Percentiles rank a stretch among this genome's conserved stretches.
These are phyloP conservation scores for Globisporangium cederbergense DNA, from an alignment of 352 stramenopile genomes.

Conservation along the genomic window DNA sequence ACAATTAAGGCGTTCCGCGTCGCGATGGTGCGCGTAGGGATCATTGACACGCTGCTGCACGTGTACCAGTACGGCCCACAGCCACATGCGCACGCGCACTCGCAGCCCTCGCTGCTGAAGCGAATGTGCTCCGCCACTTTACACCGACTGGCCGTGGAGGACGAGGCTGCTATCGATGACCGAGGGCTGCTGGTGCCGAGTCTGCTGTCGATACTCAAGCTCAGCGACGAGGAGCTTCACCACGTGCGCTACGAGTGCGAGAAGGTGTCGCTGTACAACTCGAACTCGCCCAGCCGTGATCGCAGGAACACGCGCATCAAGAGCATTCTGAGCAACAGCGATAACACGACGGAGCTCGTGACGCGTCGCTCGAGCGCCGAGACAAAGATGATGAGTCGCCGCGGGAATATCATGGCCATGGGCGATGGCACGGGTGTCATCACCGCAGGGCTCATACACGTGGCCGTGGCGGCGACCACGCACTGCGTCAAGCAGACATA, in stretches of 20 bases:
- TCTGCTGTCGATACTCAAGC: conserved; percentile 47
- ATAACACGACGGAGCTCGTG: background rate
- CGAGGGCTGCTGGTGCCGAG: conserved; percentile 44
- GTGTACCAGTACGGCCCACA: conserved; percentile 27
- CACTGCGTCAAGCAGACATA: conserved; percentile 57
- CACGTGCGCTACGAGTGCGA: conserved; percentile 74
- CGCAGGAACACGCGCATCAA: background rate
- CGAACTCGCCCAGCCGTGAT: conserved; percentile 1
- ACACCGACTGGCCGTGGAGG: conserved; percentile 63
- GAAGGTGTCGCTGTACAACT: conserved; percentile 52
- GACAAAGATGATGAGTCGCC: background rate
- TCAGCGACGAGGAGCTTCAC: conserved; percentile 63
- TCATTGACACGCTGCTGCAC: conserved; percentile 51
- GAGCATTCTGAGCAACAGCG: background rate
- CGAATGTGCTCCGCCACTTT: conserved; percentile 67
- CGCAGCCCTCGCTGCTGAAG: conserved; percentile 19
- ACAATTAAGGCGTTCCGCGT: conserved; percentile 53
- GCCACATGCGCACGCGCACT: background rate
- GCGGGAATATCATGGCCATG: conserved; percentile 2
- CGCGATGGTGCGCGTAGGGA: conserved; percentile 47
- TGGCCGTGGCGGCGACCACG: conserved; percentile 22
- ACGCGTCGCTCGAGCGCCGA: background rate
- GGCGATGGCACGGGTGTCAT: background rate
- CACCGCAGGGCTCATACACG: background rate
- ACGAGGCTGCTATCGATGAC: conserved; percentile 37